Evolutionary conservation across 1,284 basidiomycete genomes (phyloP).

Genomic region (Golubevia pallescens): DNA sequence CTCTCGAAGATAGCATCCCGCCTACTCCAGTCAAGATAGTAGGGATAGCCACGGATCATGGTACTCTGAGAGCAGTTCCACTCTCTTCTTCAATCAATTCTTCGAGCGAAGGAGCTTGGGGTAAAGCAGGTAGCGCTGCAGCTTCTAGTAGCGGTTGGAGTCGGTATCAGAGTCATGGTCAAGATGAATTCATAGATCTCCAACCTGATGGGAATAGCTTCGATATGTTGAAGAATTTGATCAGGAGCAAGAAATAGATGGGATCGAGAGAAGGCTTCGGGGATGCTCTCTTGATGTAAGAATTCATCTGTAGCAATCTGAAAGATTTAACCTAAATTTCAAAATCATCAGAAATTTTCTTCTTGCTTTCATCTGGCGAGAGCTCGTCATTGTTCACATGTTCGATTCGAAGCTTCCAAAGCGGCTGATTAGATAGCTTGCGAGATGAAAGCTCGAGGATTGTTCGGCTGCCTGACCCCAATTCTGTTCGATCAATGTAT

Average conservation of each 20-base stretch:
- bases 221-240: conserved; percentile 89
- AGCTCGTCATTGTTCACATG: too few relatives aligned
- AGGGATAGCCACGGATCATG: conserved; percentile 85
- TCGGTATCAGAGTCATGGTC: conserved; percentile 7
- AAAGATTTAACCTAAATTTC: too few relatives aligned
- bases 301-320: too few relatives aligned
- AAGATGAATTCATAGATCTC: conserved; percentile 68
- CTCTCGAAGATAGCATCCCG: conserved; percentile 77
- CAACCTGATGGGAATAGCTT: conserved; percentile 98
- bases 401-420: too few relatives aligned
- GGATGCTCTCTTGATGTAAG: too few relatives aligned
- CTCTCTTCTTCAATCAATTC: conserved; percentile 23
- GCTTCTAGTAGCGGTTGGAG: neutral
- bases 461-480: too few relatives aligned
- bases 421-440: too few relatives aligned
- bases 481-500: too few relatives aligned
- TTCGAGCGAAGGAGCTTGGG: conserved; percentile 34
- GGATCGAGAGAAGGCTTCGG: neutral
- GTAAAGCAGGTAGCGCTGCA: conserved; percentile 15
- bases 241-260: conserved; percentile 71
- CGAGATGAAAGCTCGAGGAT: too few relatives aligned
- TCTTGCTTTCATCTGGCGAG: too few relatives aligned
- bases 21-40: conserved; percentile 77
- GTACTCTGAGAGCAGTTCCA: conserved; percentile 81
- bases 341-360: too few relatives aligned